Conservation (phyloP, 208 protist genomes). For the Crithidia brevicula region DNA sequence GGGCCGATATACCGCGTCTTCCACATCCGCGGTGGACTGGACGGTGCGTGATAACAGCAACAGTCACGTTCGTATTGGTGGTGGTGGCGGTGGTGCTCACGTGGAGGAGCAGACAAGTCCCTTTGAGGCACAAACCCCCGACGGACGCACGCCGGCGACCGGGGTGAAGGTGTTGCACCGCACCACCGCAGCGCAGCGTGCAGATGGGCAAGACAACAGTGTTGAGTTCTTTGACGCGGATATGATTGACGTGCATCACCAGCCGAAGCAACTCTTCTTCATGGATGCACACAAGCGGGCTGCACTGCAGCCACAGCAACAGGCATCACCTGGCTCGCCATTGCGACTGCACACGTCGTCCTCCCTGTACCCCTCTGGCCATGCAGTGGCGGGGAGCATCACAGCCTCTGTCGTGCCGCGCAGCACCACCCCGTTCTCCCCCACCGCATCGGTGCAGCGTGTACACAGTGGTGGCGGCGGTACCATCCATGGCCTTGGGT, state of each 20-base stretch:
- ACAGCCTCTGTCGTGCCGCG: not conserved
- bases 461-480: not conserved
- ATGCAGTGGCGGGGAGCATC: not conserved
- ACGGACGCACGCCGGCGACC: slow-evolving; percentile 19
- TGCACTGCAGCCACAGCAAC: not conserved
- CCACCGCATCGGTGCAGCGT: not conserved
- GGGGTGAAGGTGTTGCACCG: slow-evolving; percentile 19
- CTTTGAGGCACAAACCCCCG: too few species aligned
- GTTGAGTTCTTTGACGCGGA: not conserved
- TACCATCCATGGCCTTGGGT: too few species aligned
- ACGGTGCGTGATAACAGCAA: slow-evolving; percentile 24
- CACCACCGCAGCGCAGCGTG: too few species aligned
- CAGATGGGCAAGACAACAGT: not conserved
- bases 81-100: not conserved
- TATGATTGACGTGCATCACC: not conserved
- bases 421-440: not conserved
- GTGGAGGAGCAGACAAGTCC: not conserved
- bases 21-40: slow-evolving; percentile 25
- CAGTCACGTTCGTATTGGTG: not conserved
- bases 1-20: slow-evolving; percentile 29
- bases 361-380: not conserved
- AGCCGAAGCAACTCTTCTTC: slow-evolving; percentile 29
- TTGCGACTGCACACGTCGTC: not conserved
- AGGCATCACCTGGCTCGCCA: too few species aligned
- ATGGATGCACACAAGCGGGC: slow-evolving; percentile 2